phyloP scores from a whole-genome alignment of 179 eudicot species.

The Beta corolliflora region DNA sequence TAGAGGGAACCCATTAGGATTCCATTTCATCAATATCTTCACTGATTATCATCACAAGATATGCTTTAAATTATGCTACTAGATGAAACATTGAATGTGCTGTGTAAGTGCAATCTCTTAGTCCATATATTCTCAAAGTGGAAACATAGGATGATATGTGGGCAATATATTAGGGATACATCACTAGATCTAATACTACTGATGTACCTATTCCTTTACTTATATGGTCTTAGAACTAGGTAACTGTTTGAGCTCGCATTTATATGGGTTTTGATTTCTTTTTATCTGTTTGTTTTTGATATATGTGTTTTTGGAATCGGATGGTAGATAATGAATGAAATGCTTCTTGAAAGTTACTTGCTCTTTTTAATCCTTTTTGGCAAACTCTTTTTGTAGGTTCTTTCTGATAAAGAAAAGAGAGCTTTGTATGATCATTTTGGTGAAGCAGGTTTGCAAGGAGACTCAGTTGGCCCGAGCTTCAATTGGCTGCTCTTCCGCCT shows the following conservation, averaged over 20 bases:
- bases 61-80: background rate
- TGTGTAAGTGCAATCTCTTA: background rate
- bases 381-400: conserved; percentile 56
- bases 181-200: background rate
- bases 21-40: background rate
- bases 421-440: conserved; percentile 86
- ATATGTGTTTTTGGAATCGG: background rate
- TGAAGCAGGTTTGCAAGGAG: conserved; percentile 81
- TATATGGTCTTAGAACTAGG: background rate
- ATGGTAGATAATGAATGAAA: background rate
- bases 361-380: conserved; percentile 25
- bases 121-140: background rate
- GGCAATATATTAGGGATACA: too few relatives aligned
- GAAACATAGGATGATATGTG: background rate
- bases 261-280: background rate
- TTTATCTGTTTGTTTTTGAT: background rate
- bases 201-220: background rate
- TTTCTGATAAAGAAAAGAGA: conserved; percentile 82
- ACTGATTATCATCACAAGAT: background rate
- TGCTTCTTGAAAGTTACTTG: conserved; percentile 2
- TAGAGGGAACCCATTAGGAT: background rate
- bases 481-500: too few relatives aligned
- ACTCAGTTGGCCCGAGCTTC: conserved; percentile 51
- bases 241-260: background rate
- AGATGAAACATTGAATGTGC: background rate